These are phyloP conservation scores for Craspedostauros australis DNA, from an alignment of 108 stramenopile genomes.

Conservation along the genomic window DNA sequence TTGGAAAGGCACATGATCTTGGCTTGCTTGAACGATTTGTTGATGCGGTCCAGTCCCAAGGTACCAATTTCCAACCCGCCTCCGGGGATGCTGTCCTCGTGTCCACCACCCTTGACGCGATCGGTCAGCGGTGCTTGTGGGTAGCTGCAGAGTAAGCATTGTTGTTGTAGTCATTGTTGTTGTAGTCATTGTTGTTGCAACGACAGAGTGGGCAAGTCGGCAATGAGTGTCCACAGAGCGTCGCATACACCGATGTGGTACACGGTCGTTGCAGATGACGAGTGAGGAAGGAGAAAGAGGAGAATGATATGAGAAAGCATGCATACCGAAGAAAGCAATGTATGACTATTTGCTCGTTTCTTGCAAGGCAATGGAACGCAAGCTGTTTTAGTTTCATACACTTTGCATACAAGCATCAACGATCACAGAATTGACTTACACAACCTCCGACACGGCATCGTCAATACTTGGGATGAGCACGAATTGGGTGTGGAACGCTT, in stretches of 20 bases:
- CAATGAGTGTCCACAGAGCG: too few species aligned
- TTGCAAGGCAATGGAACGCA: background rate
- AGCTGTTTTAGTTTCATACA: background rate
- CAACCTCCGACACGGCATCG: slow-evolving; percentile 88
- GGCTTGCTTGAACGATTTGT: slow-evolving; percentile 19
- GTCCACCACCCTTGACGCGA: slow-evolving; percentile 29
- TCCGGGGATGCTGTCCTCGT: slow-evolving; percentile 29
- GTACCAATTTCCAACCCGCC: slow-evolving; percentile 39
- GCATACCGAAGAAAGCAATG: background rate
- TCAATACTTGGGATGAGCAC: slow-evolving; percentile 91
- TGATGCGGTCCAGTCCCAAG: slow-evolving; percentile 55
- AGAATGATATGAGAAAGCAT: background rate
- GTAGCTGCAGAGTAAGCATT: slow-evolving; percentile 13
- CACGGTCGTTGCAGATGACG: background rate
- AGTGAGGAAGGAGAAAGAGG: background rate
- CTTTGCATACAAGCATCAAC: background rate
- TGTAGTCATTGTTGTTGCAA: background rate
- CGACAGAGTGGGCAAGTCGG: background rate
- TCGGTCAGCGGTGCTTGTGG: slow-evolving; percentile 81
- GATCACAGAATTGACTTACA: too few species aligned
- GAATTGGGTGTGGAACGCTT: slow-evolving; percentile 73
- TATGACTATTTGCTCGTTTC: background rate
- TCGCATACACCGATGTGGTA: too few species aligned
- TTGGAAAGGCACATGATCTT: slow-evolving; percentile 64
- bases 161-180: background rate